Base-by-base conservation (phyloP, 1,284 basidiomycete genomes). In the Microbotryomycetes sp. region DNA sequence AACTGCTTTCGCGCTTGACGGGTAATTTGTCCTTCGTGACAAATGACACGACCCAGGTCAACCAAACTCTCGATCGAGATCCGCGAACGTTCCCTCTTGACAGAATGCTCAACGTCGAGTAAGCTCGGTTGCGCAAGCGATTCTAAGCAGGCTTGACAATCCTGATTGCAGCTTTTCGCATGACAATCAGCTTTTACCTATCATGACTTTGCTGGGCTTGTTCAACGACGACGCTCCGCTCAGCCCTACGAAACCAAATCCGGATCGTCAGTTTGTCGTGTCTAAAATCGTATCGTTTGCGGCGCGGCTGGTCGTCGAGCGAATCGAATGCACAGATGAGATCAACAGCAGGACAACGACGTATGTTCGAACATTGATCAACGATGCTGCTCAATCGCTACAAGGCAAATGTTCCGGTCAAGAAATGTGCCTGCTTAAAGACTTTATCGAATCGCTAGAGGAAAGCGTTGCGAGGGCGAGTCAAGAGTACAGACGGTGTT, bases 1-100 rank as follows among this genome's bases (percentile, higher is more conserved):
- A 91, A 74, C 82, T 92, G 41, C 76, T 91, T 21, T 86, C 88
- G 0, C 82, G 89, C n/a, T 79, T 91, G 29, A 86, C 83, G 0
- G 78, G 79, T 15, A 73, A 75, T 16, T 79, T 29, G 18, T 7
- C 1, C 18, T 60, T 45, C 24, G 45, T 81, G 0, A 84, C 87
- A 5, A 73, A 72, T 28, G 88, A 91, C 75, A 71, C 78, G 57
- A 91, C 89, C 0, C 85, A 86, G 23, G 57, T 52, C 4, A 91
- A 91, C 74, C 74, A 75, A n/a, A 92, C 89, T 0, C 80, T 92
- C 30, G 84, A 88, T 70, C 67, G 75, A 2, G 79, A 81, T 13
- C 82, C 83, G 0, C 68, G 68, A 2, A 88, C 87, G 0, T 92
- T 92, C 75, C 89, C 90, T 0, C 59, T 69, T 16, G 56, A 48